A percentile compares a stretch with the other conserved stretches of the same genome.
Evolutionary conservation across 331 rosid species (phyloP).

Genomic region (Saraca asoca): DNA sequence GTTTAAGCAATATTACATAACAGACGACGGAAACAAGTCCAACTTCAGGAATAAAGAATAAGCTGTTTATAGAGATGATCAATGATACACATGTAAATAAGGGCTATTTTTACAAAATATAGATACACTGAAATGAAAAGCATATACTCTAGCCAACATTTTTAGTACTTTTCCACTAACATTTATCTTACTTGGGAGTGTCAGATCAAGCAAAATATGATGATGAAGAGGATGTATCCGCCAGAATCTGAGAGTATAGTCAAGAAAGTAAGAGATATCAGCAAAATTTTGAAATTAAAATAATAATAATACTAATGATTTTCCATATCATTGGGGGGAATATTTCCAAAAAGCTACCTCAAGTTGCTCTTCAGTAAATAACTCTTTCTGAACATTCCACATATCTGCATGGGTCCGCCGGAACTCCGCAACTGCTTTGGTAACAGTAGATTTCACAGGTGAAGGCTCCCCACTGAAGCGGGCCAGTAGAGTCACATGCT

Average conservation of each 20-base stretch:
- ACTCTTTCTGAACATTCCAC: slow-evolving; percentile 94
- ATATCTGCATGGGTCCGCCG: slow-evolving; percentile 98
- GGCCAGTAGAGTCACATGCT: slow-evolving; percentile 89
- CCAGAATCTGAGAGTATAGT: slow-evolving; percentile 69
- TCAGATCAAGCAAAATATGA: slow-evolving; percentile 85
- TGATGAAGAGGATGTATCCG: slow-evolving; percentile 93
- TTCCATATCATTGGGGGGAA: slow-evolving; percentile 10
- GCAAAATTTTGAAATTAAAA: background rate
- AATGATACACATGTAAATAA: slow-evolving; percentile 64
- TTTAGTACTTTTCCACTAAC: slow-evolving; percentile 40
- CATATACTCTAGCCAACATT: slow-evolving; percentile 37
- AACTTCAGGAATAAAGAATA: slow-evolving; percentile 44
- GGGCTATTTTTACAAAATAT: slow-evolving; percentile 51
- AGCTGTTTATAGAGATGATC: slow-evolving; percentile 33
- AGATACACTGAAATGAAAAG: slow-evolving; percentile 39
- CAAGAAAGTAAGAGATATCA: slow-evolving; percentile 15
- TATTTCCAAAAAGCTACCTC: slow-evolving; percentile 60
- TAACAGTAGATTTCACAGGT: slow-evolving; percentile 77
- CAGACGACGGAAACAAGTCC: slow-evolving; percentile 35
- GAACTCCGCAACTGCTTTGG: slow-evolving; percentile 98
- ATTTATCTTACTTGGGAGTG: slow-evolving; percentile 38
- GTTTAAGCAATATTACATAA: slow-evolving; percentile 46
- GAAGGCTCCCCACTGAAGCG: slow-evolving; percentile 50
- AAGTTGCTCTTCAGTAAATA: slow-evolving; percentile 88
- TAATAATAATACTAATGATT: background rate